Evolutionary conservation across 1,284 basidiomycete genomes (phyloP).

Genomic region (Cryptococcus depauperatus): DNA sequence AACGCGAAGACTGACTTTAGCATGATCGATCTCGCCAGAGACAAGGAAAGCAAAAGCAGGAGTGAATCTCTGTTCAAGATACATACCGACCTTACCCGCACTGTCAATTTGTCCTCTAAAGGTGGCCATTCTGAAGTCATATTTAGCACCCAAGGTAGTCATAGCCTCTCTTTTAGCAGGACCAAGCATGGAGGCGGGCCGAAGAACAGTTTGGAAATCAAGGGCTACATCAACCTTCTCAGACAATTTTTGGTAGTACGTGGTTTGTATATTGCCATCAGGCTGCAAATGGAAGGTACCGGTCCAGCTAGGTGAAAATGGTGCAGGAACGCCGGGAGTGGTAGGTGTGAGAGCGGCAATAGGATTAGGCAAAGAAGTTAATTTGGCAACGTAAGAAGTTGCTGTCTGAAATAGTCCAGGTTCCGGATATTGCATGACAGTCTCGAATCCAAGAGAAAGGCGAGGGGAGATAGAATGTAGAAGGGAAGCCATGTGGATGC

Average conservation of each 20-base stretch:
- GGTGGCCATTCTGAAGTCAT: conserved; percentile 87
- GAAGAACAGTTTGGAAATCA: conserved; percentile 76
- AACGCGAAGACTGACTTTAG: conserved; percentile 63
- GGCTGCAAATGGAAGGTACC: conserved; percentile 86
- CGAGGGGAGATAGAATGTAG: conserved; percentile 92
- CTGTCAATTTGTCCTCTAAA: conserved; percentile 90
- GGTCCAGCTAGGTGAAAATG: conserved; percentile 64
- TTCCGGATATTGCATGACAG: conserved; percentile 70
- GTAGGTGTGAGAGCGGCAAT: conserved; percentile 44
- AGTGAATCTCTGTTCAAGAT: conserved; percentile 92
- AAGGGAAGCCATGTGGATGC: conserved; percentile 88
- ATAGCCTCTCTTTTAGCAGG: conserved; percentile 75
- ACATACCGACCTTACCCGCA: conserved; percentile 84
- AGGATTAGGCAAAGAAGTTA: conserved; percentile 53
- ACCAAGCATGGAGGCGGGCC: conserved; percentile 51
- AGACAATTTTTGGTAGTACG: conserved; percentile 92
- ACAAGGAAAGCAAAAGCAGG: conserved; percentile 92
- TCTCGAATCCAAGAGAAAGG: conserved; percentile 82
- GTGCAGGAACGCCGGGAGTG: conserved; percentile 24
- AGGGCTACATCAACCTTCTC: conserved; percentile 99
- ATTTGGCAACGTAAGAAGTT: conserved; percentile 83
- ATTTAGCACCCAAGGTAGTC: conserved; percentile 89
- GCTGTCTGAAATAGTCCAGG: conserved; percentile 65
- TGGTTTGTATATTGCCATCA: conserved; percentile 76
- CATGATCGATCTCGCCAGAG: conserved; percentile 95